Percentiles rank a stretch among this genome's conserved stretches.
These are phyloP conservation scores for Pseudohalonectria lignicola DNA, from an alignment of 2,329 filamentous ascomycete species.

Conservation along the genomic window DNA sequence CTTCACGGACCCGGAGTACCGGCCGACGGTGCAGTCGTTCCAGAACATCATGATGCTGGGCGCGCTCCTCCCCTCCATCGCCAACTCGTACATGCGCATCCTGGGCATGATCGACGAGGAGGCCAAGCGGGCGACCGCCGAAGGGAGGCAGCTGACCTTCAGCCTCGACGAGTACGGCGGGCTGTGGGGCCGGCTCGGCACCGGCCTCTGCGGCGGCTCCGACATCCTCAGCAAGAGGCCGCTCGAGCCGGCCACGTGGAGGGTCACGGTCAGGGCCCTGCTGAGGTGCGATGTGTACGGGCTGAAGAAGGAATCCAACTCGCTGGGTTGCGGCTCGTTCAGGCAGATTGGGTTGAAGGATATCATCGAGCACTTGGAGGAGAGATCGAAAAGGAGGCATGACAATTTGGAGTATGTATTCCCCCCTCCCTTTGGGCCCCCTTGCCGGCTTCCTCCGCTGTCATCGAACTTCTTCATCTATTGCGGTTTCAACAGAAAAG, in stretches of 20 bases:
- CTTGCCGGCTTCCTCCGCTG: not conserved
- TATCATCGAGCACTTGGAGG: constrained; percentile 41
- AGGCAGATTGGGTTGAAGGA: constrained; percentile 40
- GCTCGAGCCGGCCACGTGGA: constrained; percentile 43
- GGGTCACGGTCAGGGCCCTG: constrained; percentile 39
- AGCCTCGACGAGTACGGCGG: constrained; percentile 35
- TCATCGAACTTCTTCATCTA: not conserved
- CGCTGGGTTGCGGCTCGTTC: not conserved
- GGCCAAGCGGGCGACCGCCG: constrained; percentile 26
- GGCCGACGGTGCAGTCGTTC: constrained; percentile 35
- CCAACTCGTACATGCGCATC: constrained; percentile 45
- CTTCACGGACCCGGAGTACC: constrained; percentile 19
- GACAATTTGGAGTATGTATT: constrained; percentile 34
- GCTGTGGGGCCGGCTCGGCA: constrained; percentile 27
- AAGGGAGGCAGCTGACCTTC: constrained; percentile 31
- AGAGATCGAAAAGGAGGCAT: constrained; percentile 35
- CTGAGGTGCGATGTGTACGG: constrained; percentile 49
- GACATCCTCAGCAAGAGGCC: constrained; percentile 12
- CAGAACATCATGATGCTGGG: constrained; percentile 50
- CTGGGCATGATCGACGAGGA: constrained; percentile 44
- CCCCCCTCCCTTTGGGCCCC: not conserved
- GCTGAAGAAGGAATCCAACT: constrained; percentile 12
- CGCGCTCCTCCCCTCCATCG: constrained; percentile 44
- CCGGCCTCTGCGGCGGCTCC: not conserved
- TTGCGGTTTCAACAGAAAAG: too few species aligned